Evolutionary conservation across 768 basidiomycete genomes (phyloP), one percentile per base, ranked within the genome.

Genomic region (Boletellus ananiceps): DNA sequence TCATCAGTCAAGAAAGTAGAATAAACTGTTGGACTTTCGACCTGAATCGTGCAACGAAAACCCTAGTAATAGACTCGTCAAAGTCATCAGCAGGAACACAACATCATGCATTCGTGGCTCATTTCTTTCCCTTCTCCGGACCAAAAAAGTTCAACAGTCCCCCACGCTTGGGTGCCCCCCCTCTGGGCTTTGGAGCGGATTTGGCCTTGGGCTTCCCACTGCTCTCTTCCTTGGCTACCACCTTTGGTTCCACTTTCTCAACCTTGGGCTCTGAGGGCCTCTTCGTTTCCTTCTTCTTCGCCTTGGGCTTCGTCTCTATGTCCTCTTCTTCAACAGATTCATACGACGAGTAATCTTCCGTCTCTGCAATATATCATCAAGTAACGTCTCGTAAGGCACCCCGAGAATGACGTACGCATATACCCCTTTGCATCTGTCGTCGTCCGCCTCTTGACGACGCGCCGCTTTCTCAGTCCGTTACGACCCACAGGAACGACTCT

Each of bases 291-390:
- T 33, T 63, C 15, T 35, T 25, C 35, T 48, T 59, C 13, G 44
- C 34, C 29, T 57, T 61, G 6, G 46, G 45, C 36, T 62, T 69
- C 11, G 54, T 49, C 51, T 55, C 51, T 29, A 55, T 51, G 2
- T 66, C 69, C 13, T 68, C 80, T 25, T 83, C 75, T 49, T 82
- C 85, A 8, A 85, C 84, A 8, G 87, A 88, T 66, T 92, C 88
- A 60, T 87, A 91, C 15, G 80, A 81, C 7, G 86, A 86, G 61
- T 87, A 86, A 61, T 91, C 89, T 61, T 88, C 84, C 33, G 77
- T 83, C 14, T 79, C 89, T 91, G 55, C 1, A 44, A 38, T 9
- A 35, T 23, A 16, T 9, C 40, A 46, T 56, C 19, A 31, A 51
- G 33, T 45, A 31, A 42, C 25, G 2, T 32, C 13, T 16, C 29